Base-by-base conservation (phyloP, 2,329 filamentous ascomycete genomes). In the Hymenoscyphus repandus region DNA sequence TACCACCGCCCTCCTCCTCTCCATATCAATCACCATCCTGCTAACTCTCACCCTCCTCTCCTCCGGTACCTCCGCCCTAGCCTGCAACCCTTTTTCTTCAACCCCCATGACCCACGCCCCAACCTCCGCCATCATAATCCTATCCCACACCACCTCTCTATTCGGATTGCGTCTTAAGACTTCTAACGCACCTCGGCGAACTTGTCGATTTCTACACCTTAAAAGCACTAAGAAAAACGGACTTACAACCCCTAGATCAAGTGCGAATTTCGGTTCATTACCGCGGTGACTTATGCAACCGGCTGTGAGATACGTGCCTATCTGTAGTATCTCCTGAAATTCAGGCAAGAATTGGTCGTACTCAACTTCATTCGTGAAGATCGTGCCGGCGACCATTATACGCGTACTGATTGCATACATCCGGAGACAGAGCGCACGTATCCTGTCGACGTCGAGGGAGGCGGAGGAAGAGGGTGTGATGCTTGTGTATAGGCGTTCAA, bases 191-290 rank as follows among this genome's bases (percentile, higher is more conserved):
- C 43, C 46, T 18, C 52, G 20, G 22, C 52, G 20, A 9, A 55
- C 13, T 5, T 13, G 9, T 12, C 40, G 13, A 42, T 55, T 49
- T 18, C 52, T 37, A 42, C 49, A 55, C n/a, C 50, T 34, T 1
- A 55, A 39, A 17, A 43, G 12, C 15, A 49, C 41, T 5, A 49
- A 31, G 12, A 41, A 46, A 10, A 52, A 27, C 2, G 45, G 45
- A 2, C 44, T 22, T 6, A 49, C 42, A 13, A 52, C 38, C 37
- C 40, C 42, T 12, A 56, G 39, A 17, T 56, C 51, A 11, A 56
- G 38, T 30, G 41, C 40, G 39, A 51, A 56, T 5, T 20, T 7
- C 6, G 66, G 65, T 47, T 72, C 69, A 70, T 40, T 47, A 37
- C 30, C 36, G n/a, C 9, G 40, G 12, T 5, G 20, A 30, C 18